phyloP scores from a whole-genome alignment of 2,329 filamentous ascomycete genomes.

The Endothia cerciana region DNA sequence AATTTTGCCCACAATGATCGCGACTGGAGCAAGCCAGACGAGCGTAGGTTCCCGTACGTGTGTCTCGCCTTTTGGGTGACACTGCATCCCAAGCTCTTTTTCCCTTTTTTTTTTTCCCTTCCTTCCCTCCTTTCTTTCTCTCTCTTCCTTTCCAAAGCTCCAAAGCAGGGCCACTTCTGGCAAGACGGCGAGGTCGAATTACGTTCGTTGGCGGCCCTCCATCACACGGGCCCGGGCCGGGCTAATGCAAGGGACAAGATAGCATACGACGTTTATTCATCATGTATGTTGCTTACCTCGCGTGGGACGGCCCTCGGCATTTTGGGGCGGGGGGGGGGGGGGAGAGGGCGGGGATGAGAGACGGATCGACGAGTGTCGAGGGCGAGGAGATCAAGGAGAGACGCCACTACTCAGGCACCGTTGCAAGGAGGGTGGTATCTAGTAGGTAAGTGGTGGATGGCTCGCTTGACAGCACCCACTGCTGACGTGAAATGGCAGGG shows the following conservation, averaged over 20 bases:
- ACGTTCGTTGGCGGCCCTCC: not conserved
- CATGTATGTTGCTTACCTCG: not conserved
- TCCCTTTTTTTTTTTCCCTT: not conserved
- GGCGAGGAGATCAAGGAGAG: not conserved
- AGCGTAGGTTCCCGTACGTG: not conserved
- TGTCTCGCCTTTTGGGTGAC: not conserved
- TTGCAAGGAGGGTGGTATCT: not conserved
- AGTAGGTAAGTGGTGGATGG: not conserved
- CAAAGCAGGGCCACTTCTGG: not conserved
- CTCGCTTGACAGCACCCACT: not conserved
- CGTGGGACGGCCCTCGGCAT: not conserved
- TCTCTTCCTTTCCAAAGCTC: not conserved
- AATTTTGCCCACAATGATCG: not conserved
- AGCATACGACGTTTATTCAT: not conserved
- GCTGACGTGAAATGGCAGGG: not conserved
- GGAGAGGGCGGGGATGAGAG: not conserved
- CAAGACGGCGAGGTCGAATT: not conserved
- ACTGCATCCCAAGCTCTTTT: not conserved
- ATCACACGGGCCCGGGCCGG: not conserved
- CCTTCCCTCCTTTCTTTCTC: not conserved
- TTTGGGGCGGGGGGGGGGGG: too few species aligned
- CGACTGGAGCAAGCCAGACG: not conserved
- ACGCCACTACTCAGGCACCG: conserved; percentile 1
- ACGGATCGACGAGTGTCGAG: not conserved
- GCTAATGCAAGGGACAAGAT: conserved; percentile 8